These are phyloP conservation scores for Orobanche coerulescens DNA, from an alignment of 257 asterid genomes.

Conservation along the genomic window DNA sequence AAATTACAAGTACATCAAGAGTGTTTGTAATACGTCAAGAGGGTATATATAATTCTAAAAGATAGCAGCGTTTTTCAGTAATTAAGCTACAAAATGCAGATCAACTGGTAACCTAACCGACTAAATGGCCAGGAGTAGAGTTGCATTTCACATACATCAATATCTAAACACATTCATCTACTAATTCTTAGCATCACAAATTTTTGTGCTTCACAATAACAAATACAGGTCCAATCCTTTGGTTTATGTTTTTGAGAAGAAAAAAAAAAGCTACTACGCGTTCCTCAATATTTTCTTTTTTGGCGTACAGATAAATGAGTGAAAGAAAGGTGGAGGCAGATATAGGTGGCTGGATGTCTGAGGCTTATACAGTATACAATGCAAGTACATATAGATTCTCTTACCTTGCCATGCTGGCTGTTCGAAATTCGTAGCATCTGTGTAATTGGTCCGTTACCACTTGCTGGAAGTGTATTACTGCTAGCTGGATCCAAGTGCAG, in stretches of 20 bases:
- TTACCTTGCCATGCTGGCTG: conserved; percentile 92
- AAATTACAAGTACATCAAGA: no score
- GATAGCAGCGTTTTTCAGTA: no score
- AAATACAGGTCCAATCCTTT: neutral
- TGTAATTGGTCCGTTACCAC: conserved; percentile 55
- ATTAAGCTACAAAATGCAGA: no score
- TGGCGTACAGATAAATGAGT: neutral
- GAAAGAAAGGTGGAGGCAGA: neutral
- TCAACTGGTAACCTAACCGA: no score
- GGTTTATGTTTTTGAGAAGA: neutral
- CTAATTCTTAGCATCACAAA: neutral
- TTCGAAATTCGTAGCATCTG: conserved; percentile 75
- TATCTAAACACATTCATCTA: neutral
- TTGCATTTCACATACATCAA: no score
- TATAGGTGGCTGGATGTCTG: neutral
- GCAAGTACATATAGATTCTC: neutral
- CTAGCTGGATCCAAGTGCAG: conserved; percentile 96
- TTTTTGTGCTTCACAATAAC: neutral
- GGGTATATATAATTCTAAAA: no score
- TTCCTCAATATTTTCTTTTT: neutral
- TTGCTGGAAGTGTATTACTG: conserved; percentile 63
- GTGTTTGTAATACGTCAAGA: no score
- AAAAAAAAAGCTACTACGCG: neutral
- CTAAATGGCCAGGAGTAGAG: no score
- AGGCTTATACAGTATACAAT: neutral